Percentiles rank a stretch among this genome's conserved stretches.
phyloP scores from a whole-genome alignment of 1,139 yeast species.

The Yarrowia galli region DNA sequence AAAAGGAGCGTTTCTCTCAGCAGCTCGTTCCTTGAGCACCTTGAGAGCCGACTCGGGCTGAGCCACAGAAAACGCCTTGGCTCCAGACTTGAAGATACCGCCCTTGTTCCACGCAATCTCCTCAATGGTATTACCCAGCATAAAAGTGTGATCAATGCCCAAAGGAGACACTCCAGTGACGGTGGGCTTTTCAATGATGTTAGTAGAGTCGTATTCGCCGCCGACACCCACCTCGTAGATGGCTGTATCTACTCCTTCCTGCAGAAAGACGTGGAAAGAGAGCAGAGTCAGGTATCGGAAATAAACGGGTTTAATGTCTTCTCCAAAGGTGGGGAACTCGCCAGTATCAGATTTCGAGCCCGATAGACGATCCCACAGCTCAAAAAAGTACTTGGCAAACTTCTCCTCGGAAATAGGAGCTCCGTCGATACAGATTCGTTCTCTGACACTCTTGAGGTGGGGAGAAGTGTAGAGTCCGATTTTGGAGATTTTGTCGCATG shows the following conservation, averaged over 20 bases:
- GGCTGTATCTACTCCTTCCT: slow-evolving; percentile 90
- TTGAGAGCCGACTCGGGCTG: slow-evolving; percentile 57
- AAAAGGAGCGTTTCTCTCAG: slow-evolving; percentile 62
- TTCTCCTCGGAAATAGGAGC: slow-evolving; percentile 78
- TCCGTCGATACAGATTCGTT: slow-evolving; percentile 88
- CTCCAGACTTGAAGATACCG: slow-evolving; percentile 80
- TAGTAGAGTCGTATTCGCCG: slow-evolving; percentile 95
- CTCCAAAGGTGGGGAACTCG: slow-evolving; percentile 75
- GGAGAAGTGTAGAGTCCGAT: slow-evolving; percentile 95
- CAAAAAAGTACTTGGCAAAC: slow-evolving; percentile 89
- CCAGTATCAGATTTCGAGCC: slow-evolving; percentile 62
- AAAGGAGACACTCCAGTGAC: slow-evolving; percentile 86
- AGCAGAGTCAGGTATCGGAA: slow-evolving; percentile 88
- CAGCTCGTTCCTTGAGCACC: slow-evolving; percentile 67
- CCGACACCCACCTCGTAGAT: slow-evolving; percentile 98
- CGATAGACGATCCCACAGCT: slow-evolving; percentile 86
- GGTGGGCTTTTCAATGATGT: slow-evolving; percentile 78
- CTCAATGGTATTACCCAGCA: slow-evolving; percentile 86
- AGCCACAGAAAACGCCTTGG: slow-evolving; percentile 71
- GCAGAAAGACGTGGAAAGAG: slow-evolving; percentile 87
- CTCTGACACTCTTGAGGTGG: slow-evolving; percentile 90
- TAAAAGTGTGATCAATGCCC: slow-evolving; percentile 91
- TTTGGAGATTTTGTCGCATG: slow-evolving; percentile 54
- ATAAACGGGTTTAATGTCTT: slow-evolving; percentile 84
- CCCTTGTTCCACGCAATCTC: slow-evolving; percentile 97